These are phyloP conservation scores for Thalassiosira hispida DNA, from an alignment of 352 stramenopile genomes.

Conservation along the genomic window DNA sequence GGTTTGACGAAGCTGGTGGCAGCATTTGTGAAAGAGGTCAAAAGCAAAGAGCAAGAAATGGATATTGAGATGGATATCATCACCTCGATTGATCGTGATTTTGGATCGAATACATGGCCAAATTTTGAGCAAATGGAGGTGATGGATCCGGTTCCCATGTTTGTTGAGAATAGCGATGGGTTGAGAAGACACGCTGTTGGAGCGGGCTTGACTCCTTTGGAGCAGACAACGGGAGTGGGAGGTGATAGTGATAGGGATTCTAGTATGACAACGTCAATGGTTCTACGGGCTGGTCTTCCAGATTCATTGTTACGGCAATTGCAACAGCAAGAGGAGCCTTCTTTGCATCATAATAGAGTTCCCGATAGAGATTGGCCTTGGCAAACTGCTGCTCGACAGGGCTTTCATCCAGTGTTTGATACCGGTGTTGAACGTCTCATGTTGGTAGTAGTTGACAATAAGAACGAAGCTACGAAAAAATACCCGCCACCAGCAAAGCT, in stretches of 20 bases:
- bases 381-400: conserved; percentile 17
- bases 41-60: conserved; percentile 17
- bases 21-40: conserved; percentile 61
- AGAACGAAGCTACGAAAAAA: conserved; percentile 1
- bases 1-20: conserved; percentile 72
- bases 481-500: conserved; percentile 10
- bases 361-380: conserved; percentile 12
- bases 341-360: not conserved
- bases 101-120: conserved; percentile 55
- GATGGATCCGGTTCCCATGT: conserved; percentile 57
- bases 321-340: not conserved
- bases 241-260: not conserved
- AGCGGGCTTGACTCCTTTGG: conserved; percentile 35
- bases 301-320: conserved; percentile 23
- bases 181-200: conserved; percentile 49
- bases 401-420: conserved; percentile 58
- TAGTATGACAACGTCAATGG: conserved; percentile 22
- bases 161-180: conserved; percentile 46
- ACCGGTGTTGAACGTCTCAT: conserved; percentile 59
- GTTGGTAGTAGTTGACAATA: conserved; percentile 25
- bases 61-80: conserved; percentile 62
- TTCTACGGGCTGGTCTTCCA: conserved; percentile 42
- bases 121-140: conserved; percentile 51
- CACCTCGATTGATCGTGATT: conserved; percentile 78
- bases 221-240: conserved; percentile 5